Evolutionary conservation across 345 rosid genomes (phyloP), one percentile per base, ranked within the genome.

Genomic region (Crucihimalaya himalaica): DNA sequence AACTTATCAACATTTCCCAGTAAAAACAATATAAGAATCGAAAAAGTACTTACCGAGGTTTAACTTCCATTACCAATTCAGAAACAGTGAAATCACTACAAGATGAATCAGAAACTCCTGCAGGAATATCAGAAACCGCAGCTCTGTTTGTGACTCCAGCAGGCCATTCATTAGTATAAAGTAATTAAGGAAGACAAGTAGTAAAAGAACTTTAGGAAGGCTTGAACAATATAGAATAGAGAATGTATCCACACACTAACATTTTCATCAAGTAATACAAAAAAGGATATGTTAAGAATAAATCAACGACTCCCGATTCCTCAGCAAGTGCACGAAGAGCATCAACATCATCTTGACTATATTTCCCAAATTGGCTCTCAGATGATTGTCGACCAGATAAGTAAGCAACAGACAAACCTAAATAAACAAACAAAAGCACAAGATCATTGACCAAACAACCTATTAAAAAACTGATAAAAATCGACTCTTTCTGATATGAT

Each of bases 111-210:
- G 89, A 85, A 34, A 83, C 21, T 60, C 84, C 90, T 0, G 15
- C 32, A 57, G 88, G 94, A 59, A 85, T 61, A 76, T 86, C 91
- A 56, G 90, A 76, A 61, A 37, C 63, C 37, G 80, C 71, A 73
- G 88, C 90, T 79, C 86, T 71, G 58, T 83, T 85, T 8, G 86
- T 86, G 20, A 89, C 80, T 53, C 92, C 93, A 16, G 83, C 85
- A 27, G 98, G 98, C 98, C 98, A 94, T 78, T 88, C 97, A 77
- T 94, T 94, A 87, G 97, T 94, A 65, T 21, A 57, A 32, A 71
- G 48, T 55, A 53, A 66, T 87, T 82, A 89, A 87, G 96, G 84
- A 84, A 68, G 5, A 63, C 83, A 55, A 37, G n/a, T 9, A 5
- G 2, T 19, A 42, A 3, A 28, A 39, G 34, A 16, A 68, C 3